Percentiles rank a stretch among this genome's conserved stretches.
These are phyloP conservation scores for Pestalotiopsis sp. DNA, from an alignment of 2,329 filamentous ascomycete species.

Conservation along the genomic window DNA sequence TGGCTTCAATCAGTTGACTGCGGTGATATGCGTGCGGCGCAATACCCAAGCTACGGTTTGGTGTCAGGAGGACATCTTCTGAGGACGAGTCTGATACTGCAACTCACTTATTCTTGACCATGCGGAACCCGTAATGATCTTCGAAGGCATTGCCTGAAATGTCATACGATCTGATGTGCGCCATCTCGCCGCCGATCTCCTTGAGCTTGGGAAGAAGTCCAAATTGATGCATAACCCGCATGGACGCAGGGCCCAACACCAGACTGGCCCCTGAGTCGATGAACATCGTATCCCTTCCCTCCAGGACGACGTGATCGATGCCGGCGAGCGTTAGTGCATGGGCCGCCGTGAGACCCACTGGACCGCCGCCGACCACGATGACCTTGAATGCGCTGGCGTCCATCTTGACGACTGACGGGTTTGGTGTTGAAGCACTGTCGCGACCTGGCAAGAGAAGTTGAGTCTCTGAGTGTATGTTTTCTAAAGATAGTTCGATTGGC, in stretches of 20 bases:
- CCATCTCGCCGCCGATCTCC: neutral
- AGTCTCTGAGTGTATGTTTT: no score
- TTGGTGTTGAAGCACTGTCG: neutral
- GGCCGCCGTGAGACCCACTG: constrained; percentile 9
- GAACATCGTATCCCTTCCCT: neutral
- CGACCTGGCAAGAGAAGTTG: no score
- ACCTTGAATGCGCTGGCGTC: constrained; percentile 5
- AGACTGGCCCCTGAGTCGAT: constrained; percentile 5
- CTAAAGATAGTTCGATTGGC: no score
- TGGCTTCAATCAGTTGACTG: constrained; percentile 18
- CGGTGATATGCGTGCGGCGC: constrained; percentile 20
- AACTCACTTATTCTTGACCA: constrained; percentile 8
- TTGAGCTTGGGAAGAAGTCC: neutral
- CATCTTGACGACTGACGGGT: neutral
- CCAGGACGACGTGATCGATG: constrained; percentile 14
- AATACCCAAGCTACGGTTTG: constrained; percentile 16
- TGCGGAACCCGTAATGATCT: neutral
- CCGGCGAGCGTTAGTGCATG: constrained; percentile 4
- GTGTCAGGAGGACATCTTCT: neutral
- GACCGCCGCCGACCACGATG: constrained; percentile 14
- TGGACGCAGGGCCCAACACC: neutral
- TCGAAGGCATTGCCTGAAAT: neutral
- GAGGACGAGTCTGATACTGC: no score
- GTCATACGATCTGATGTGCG: neutral
- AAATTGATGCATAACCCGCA: constrained; percentile 5